These are phyloP conservation scores for Coemansia sp. DNA, from an alignment of 192 early-diverging fungal species.

Conservation along the genomic window DNA sequence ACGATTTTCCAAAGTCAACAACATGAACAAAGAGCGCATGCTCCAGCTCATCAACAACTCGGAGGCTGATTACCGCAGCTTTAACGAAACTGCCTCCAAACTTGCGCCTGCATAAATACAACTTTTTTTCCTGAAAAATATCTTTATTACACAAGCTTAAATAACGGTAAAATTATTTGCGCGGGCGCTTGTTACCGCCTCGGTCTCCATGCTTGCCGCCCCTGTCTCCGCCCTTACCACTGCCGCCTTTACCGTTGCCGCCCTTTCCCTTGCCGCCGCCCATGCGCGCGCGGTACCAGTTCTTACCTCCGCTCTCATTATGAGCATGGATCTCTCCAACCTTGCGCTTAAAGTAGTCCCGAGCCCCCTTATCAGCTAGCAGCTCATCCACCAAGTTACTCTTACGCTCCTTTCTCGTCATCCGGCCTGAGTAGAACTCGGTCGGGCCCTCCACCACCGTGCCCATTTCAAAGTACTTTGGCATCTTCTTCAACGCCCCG, in stretches of 20 bases:
- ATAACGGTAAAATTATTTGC: not conserved
- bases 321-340: slow-evolving; percentile 70
- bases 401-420: slow-evolving; percentile 82
- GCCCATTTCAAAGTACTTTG: slow-evolving; percentile 95
- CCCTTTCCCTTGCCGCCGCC: not conserved
- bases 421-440: slow-evolving; percentile 84
- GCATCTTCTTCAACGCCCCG: slow-evolving; percentile 53
- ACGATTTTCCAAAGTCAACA: slow-evolving; percentile 48
- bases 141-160: not conserved
- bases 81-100: not conserved
- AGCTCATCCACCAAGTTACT: slow-evolving; percentile 86
- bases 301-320: slow-evolving; percentile 39
- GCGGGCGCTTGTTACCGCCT: not conserved
- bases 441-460: slow-evolving; percentile 83
- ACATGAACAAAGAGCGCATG: slow-evolving; percentile 43
- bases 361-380: slow-evolving; percentile 68
- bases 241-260: too few relatives aligned
- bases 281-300: slow-evolving; percentile 25
- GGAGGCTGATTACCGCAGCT: slow-evolving; percentile 22
- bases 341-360: slow-evolving; percentile 86
- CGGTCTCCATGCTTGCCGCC: not conserved
- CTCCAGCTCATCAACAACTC: slow-evolving; percentile 40
- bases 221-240: not conserved
- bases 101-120: too few relatives aligned
- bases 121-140: too few relatives aligned